phyloP scores from a whole-genome alignment of 495 filamentous ascomycete genomes.

The Paragyromitra xinjiangensis region DNA sequence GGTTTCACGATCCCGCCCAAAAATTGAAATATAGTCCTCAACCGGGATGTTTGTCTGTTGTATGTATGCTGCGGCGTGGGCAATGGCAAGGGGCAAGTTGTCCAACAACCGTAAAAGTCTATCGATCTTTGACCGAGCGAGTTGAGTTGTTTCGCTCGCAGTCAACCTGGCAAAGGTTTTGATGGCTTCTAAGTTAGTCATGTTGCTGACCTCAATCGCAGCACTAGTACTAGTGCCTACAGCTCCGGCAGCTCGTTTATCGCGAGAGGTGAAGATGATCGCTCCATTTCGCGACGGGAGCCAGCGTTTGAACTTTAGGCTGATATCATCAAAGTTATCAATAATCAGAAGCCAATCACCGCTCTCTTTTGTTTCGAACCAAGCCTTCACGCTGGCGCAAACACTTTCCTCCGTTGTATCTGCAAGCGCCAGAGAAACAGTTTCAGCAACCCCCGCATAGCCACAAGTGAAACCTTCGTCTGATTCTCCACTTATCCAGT shows the following conservation, averaged over 20 bases:
- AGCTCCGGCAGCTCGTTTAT: conserved; percentile 1
- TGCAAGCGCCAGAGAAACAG: not conserved
- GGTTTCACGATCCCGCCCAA: conserved; percentile 10
- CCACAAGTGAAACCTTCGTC: conserved; percentile 9
- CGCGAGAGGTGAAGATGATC: conserved; percentile 31
- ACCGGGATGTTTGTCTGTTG: conserved; percentile 4
- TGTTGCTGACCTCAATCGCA: conserved; percentile 13
- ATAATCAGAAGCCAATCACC: conserved; percentile 59
- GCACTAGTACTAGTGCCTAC: not conserved
- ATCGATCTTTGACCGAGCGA: not conserved
- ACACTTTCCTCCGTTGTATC: conserved; percentile 9
- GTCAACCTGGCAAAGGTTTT: conserved; percentile 12
- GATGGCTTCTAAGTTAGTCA: conserved; percentile 17
- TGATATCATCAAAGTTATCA: conserved; percentile 44
- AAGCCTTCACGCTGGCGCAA: conserved; percentile 29
- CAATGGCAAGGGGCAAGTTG: conserved; percentile 28
- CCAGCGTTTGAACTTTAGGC: conserved; percentile 1
- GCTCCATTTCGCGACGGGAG: conserved; percentile 21
- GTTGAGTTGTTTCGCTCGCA: not conserved
- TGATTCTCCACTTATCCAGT: conserved; percentile 25
- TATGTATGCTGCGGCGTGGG: conserved; percentile 37
- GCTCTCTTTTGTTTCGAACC: conserved; percentile 36
- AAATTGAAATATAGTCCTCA: conserved; percentile 22
- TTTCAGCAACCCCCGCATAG: conserved; percentile 15
- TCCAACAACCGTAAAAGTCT: conserved; percentile 12